These are phyloP conservation scores for Boletus tylopilopsis DNA, from an alignment of 768 basidiomycete species.

Conservation along the genomic window DNA sequence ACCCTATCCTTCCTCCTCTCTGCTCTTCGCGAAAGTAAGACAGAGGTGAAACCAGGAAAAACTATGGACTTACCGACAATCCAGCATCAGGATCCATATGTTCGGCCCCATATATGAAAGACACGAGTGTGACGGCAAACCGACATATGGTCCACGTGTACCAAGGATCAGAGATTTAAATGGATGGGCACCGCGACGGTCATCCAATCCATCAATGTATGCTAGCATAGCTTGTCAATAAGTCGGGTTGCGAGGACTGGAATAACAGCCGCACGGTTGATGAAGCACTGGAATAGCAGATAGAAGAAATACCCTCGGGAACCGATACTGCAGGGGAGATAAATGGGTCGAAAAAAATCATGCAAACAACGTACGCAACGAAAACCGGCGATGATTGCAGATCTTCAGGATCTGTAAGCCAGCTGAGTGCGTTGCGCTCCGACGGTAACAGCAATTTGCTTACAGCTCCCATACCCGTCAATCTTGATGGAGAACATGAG, in stretches of 20 bases:
- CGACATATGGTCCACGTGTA: constrained; percentile 70
- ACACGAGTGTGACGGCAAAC: constrained; percentile 79
- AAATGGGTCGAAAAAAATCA: not conserved
- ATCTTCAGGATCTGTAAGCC: constrained; percentile 68
- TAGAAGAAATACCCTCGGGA: constrained; percentile 87
- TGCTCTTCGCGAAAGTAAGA: constrained; percentile 45
- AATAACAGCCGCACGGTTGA: constrained; percentile 51
- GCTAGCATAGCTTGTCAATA: constrained; percentile 10
- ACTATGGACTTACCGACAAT: constrained; percentile 61
- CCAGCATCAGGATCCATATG: constrained; percentile 68
- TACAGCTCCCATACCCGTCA: constrained; percentile 82
- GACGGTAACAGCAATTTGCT: constrained; percentile 24
- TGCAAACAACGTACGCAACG: constrained; percentile 43
- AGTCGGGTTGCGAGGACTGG: not conserved
- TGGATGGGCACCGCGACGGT: constrained; percentile 55
- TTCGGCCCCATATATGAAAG: constrained; percentile 78
- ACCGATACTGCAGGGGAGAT: constrained; percentile 58
- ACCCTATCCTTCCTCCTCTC: constrained; percentile 83
- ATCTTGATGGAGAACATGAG: constrained; percentile 42
- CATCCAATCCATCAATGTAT: constrained; percentile 65
- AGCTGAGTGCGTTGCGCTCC: not conserved
- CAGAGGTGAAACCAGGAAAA: not conserved
- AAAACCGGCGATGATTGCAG: constrained; percentile 73
- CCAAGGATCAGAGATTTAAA: constrained; percentile 76
- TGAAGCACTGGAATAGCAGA: constrained; percentile 91